Conservation (phyloP, 208 protist genomes). For the Trypanosoma congolense region DNA sequence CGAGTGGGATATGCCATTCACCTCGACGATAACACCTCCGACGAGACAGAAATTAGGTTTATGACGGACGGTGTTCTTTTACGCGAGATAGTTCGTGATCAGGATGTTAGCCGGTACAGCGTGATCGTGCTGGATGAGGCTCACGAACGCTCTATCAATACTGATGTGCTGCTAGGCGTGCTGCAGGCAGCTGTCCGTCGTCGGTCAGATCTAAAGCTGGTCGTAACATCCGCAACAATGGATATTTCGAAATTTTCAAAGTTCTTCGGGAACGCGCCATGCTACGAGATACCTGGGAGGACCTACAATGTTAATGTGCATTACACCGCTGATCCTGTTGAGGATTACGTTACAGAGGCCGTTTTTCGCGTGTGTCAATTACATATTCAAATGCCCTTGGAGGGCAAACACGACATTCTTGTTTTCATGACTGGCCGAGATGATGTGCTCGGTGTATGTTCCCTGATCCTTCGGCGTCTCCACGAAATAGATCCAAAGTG, state of each 20-base stretch:
- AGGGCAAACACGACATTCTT: slow-evolving; percentile 94
- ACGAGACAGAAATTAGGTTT: slow-evolving; percentile 91
- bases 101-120: slow-evolving; percentile 86
- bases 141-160: slow-evolving; percentile 95
- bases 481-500: slow-evolving; percentile 88
- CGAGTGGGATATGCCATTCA: slow-evolving; percentile 91
- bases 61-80: slow-evolving; percentile 97
- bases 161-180: slow-evolving; percentile 97
- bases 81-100: slow-evolving; percentile 90
- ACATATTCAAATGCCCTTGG: slow-evolving; percentile 81
- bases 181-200: slow-evolving; percentile 84
- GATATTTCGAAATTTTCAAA: slow-evolving; percentile 95
- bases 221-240: slow-evolving; percentile 99
- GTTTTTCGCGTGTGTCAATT: slow-evolving; percentile 81
- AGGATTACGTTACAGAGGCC: slow-evolving; percentile 73
- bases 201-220: slow-evolving; percentile 96
- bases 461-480: slow-evolving; percentile 85
- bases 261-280: slow-evolving; percentile 96
- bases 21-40: slow-evolving; percentile 85
- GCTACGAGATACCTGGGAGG: slow-evolving; percentile 96
- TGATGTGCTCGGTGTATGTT: slow-evolving; percentile 94
- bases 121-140: slow-evolving; percentile 99
- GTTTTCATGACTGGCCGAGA: slow-evolving; percentile 98
- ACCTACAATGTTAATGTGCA: slow-evolving; percentile 87
- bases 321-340: slow-evolving; percentile 81